Conservation (phyloP, 176 grass and related monocot genomes). For the Musa beccarii region DNA sequence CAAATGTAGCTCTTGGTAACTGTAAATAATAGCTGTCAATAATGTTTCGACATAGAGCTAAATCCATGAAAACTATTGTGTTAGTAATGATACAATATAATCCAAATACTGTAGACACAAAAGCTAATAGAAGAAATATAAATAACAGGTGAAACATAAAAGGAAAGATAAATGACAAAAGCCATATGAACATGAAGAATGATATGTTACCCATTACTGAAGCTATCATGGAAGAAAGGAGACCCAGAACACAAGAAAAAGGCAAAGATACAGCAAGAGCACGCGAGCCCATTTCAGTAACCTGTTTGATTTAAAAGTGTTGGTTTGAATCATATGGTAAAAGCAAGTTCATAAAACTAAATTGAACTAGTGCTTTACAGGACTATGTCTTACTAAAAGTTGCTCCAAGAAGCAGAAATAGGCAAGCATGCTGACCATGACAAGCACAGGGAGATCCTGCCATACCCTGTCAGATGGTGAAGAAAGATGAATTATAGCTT, state of each 20-base stretch:
- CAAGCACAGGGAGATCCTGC: constrained; percentile 89
- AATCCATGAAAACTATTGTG: too few relatives aligned
- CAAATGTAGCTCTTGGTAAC: constrained; percentile 80
- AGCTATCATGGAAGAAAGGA: constrained; percentile 94
- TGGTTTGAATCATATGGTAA: constrained; percentile 5
- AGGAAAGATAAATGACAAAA: not conserved
- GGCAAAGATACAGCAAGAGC: constrained; percentile 88
- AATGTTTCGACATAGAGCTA: not conserved
- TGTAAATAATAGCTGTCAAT: constrained; percentile 14
- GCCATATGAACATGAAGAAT: constrained; percentile 4
- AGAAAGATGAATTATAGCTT: too few relatives aligned
- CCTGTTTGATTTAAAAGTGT: constrained; percentile 37
- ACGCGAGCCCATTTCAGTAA: constrained; percentile 41
- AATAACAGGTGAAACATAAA: not conserved
- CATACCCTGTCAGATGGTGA: constrained; percentile 58
- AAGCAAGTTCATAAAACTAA: constrained; percentile 9
- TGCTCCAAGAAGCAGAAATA: constrained; percentile 99
- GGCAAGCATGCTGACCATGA: constrained; percentile 98
- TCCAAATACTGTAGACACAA: not conserved
- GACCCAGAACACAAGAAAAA: constrained; percentile 89
- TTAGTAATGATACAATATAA: not conserved
- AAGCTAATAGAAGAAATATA: not conserved
- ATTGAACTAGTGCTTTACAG: not conserved
- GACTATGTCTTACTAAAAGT: constrained; percentile 60
- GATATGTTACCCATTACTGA: constrained; percentile 73